Conservation (phyloP, 495 filamentous ascomycete genomes). For the Aspergillus ostianus region DNA sequence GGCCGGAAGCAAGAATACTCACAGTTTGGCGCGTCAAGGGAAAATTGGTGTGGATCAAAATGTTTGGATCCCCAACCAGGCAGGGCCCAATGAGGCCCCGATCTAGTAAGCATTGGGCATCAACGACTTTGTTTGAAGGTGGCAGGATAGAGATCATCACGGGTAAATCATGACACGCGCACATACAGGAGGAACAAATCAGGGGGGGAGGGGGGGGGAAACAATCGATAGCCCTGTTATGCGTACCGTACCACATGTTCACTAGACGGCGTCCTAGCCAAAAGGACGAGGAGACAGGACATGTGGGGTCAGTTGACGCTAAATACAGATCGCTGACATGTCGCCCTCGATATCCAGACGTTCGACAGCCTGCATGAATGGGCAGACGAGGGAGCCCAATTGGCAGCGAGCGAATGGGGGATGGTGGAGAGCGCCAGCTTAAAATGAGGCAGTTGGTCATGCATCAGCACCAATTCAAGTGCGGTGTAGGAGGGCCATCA, state of each 20-base stretch:
- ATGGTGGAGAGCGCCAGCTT: conserved; percentile 23
- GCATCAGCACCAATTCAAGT: conserved; percentile 24
- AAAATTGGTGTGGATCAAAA: conserved; percentile 22
- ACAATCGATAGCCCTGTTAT: not conserved
- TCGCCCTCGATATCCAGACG: conserved; percentile 33
- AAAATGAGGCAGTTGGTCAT: conserved; percentile 28
- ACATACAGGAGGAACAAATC: conserved; percentile 5
- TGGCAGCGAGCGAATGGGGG: conserved; percentile 13
- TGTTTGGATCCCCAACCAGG: conserved; percentile 26
- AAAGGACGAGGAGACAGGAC: conserved; percentile 9
- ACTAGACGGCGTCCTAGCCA: not conserved
- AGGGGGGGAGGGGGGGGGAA: conserved; percentile 4
- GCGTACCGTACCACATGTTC: not conserved
- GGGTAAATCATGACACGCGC: conserved; percentile 9
- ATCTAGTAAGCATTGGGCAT: conserved; percentile 39
- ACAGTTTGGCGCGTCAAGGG: conserved; percentile 21
- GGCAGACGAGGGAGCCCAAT: conserved; percentile 23
- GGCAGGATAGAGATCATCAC: conserved; percentile 12
- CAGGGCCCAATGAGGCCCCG: conserved; percentile 32
- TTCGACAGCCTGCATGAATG: conserved; percentile 24
- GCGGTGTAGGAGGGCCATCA: conserved; percentile 19
- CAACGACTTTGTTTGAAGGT: conserved; percentile 30
- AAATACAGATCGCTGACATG: conserved; percentile 23
- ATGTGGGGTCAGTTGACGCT: not conserved
- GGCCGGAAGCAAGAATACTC: conserved; percentile 23